Base-by-base conservation (phyloP, 1,139 yeast genomes). In the Saccharomyces hybrid region DNA sequence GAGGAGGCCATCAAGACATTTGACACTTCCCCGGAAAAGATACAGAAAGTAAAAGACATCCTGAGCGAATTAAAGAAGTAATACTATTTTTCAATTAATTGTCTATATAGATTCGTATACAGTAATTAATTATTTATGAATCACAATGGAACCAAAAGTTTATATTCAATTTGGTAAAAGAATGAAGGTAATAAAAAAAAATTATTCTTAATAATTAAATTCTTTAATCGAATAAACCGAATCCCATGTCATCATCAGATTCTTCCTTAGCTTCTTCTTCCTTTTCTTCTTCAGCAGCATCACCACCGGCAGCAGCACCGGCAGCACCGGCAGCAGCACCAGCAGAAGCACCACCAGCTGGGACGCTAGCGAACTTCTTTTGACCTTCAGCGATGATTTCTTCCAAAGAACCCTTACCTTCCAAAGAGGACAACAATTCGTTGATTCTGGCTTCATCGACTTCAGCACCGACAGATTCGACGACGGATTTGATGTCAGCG, bases 331-430 rank as follows among this genome's bases (percentile, higher is more conserved):
- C 80, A 69, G 81, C 80, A 71, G 88, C 80, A 69, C 23, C 23
- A 19, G 88, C 82, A 74, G 91, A 91, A 73, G 96, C 91, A 80
- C 93, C 97, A 78, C 96, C 99, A 75, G 97, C 74, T 79, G 99
- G 98, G 67, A 91, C 96, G 65, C 97, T 82, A 68, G 98, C 91
- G 75, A 93, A 87, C 84, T 93, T 93, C 78, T 84, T 79, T 77
- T 88, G 79, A 82, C 99, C 99, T 79, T 84, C 95, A 73, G 97
- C 93, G 70, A 93, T 86, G 79, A 93, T 86, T 79, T 90, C 97
- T 67, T 81, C 84, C 58, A 73, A 61, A 74, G 87, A 82, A 74
- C 82, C 78, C 87, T 93, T 93, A 78, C 98, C 99, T 78, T 88
- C 91, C 71, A 93, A 84, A 75, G 95, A 95, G 68, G 88, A 77